Evolutionary conservation across 352 stramenopile species (phyloP).

Genomic region (Pelagophyceae sp.): DNA sequence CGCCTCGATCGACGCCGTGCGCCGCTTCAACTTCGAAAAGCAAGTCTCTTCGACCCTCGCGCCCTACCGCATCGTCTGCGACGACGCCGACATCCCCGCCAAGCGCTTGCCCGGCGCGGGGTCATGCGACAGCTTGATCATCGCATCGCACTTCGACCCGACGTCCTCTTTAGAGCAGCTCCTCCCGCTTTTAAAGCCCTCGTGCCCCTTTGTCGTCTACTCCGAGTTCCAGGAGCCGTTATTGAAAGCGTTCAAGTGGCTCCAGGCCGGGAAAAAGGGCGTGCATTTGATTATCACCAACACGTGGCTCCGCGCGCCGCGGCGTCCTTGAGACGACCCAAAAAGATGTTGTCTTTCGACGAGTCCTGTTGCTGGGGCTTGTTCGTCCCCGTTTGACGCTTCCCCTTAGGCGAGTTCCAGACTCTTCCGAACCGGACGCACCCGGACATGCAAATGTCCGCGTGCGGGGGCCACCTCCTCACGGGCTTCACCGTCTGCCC

Average conservation of each 20-base stretch:
- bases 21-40: background rate
- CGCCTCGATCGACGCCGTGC: background rate
- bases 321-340: too few relatives aligned
- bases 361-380: too few relatives aligned
- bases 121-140: background rate
- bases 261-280: slow-evolving; percentile 56
- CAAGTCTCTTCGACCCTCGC: background rate
- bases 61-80: background rate
- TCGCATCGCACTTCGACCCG: background rate
- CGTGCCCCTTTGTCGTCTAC: background rate
- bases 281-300: slow-evolving; percentile 60
- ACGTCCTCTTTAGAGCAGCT: background rate
- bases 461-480: slow-evolving; percentile 73
- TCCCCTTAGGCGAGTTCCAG: slow-evolving; percentile 76
- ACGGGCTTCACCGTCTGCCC: slow-evolving; percentile 70
- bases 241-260: slow-evolving; percentile 57
- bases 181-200: background rate
- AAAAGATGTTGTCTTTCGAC: too few relatives aligned
- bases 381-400: too few relatives aligned
- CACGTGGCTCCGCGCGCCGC: slow-evolving; percentile 75
- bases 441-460: slow-evolving; percentile 80
- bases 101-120: background rate
- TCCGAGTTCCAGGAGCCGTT: background rate
- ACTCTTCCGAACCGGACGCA: slow-evolving; percentile 67
- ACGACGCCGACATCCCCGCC: too few relatives aligned